These are phyloP conservation scores for Rhodamnia rubescens DNA, from an alignment of 345 rosid species.

Conservation along the genomic window DNA sequence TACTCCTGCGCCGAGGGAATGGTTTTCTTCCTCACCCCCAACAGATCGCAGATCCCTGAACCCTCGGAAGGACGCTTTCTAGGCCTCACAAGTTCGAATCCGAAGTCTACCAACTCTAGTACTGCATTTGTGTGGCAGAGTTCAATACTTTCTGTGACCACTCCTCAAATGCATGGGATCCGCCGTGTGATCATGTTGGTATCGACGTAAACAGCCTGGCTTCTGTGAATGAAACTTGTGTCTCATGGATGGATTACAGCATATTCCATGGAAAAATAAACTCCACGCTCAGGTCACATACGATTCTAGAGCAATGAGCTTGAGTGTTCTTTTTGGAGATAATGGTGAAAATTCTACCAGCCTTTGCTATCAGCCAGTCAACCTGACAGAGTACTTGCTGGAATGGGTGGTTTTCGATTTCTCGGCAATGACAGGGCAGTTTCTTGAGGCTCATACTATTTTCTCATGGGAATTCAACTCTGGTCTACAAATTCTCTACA, in stretches of 20 bases:
- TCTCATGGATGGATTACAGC: background rate
- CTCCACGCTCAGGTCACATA: background rate
- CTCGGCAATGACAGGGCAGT: background rate
- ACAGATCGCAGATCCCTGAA: background rate
- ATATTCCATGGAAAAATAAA: background rate
- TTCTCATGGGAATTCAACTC: background rate
- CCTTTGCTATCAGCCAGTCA: background rate
- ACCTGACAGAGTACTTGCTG: background rate
- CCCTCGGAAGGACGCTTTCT: background rate
- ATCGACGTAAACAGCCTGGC: background rate
- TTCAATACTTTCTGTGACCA: background rate
- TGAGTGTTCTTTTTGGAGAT: background rate
- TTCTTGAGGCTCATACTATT: background rate
- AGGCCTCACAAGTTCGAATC: background rate
- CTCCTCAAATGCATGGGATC: background rate
- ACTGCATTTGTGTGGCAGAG: background rate
- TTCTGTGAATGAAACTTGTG: background rate
- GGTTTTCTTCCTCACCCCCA: constrained; percentile 5
- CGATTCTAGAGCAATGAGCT: background rate
- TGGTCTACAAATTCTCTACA: background rate
- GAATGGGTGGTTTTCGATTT: background rate
- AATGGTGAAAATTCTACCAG: background rate
- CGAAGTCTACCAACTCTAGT: background rate
- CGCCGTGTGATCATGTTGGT: background rate
- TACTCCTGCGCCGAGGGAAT: background rate